Base-by-base conservation (phyloP, 2,329 filamentous ascomycete genomes). In the Pseudogymnoascus verrucosus region DNA sequence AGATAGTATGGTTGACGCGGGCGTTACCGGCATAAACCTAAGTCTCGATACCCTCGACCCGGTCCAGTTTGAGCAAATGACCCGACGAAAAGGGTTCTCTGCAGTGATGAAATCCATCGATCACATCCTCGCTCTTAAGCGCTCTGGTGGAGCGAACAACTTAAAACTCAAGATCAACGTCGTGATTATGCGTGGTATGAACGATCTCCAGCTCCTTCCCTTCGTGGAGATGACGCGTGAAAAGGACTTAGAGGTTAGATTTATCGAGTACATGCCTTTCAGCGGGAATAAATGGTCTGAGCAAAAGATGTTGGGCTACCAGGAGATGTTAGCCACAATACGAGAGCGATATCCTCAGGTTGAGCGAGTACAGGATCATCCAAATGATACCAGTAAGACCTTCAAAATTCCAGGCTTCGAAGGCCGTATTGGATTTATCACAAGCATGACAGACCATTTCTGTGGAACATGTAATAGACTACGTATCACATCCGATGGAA, bases 261-360 rank as follows among this genome's bases (percentile, higher is more conserved):
- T 99, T 75, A 99, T 99, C 72, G 95, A 99, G 77, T 99, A 99
- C 76, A 99, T 99, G 95, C 95, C 95, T 0, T 99, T 99, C 73
- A 93, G 93, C 70, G 95, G 95, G 63, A 99, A 99, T 77, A 96
- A 93, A 74, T 99, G 95, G 95, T 93, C 85, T 70, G 78, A 93
- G 73, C 84, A 84, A 63, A 98, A 98, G 77, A 98, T 99, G 93
- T 81, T 97, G 65, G 83, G 89, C 64, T 99, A 95, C 72, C 78
- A 85, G 63, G 93, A 97, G 75, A 98, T 98, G 93, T 79, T 98
- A 61, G 86, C 90, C 64, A 80, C 87, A 14, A 97, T 99, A 68
- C 84, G 86, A 47, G 79, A 80, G 64, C 86, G 85, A 67, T 89
- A 96, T 69, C 92, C 93, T 0, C 79, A 75, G 0, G 74, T 98